Percentiles rank a stretch among this genome's conserved stretches.
Conservation (phyloP, 495 filamentous ascomycete genomes). For the Tuber magnatum region DNA sequence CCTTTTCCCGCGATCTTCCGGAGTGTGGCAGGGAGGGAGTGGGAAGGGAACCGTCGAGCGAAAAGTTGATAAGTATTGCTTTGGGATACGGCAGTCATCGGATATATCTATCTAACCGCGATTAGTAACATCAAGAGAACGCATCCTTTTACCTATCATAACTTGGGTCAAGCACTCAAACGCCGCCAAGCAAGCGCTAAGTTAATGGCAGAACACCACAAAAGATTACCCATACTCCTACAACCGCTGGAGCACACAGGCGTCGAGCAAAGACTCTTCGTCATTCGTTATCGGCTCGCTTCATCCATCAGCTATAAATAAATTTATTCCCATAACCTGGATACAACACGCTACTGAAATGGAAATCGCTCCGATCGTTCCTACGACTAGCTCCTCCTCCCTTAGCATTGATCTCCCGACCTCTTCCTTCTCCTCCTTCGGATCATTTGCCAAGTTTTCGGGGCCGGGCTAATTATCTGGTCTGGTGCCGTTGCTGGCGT, state of each 20-base stretch:
- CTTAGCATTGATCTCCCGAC: conserved; percentile 50
- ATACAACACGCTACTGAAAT: background rate
- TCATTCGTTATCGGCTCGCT: background rate
- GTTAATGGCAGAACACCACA: no score
- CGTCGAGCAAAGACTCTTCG: background rate
- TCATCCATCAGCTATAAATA: background rate
- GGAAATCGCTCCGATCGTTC: background rate
- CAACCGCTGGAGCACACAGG: no score
- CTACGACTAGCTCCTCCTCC: conserved; percentile 47
- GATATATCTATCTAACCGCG: no score
- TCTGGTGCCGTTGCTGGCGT: conserved; percentile 9
- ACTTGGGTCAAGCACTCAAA: no score
- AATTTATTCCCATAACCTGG: background rate
- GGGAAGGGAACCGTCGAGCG: background rate
- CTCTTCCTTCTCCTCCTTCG: conserved; percentile 47
- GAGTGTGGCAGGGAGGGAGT: background rate
- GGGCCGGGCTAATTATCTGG: conserved; percentile 35
- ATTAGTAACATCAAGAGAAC: no score
- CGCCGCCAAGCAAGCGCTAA: no score
- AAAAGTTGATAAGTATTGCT: background rate
- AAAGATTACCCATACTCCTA: no score
- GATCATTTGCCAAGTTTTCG: conserved; percentile 55
- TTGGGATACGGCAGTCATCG: no score
- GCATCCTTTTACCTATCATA: no score
- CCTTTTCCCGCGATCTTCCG: background rate